phyloP scores from a whole-genome alignment of 805 yeast genomes.

The Starmerella cellae region DNA sequence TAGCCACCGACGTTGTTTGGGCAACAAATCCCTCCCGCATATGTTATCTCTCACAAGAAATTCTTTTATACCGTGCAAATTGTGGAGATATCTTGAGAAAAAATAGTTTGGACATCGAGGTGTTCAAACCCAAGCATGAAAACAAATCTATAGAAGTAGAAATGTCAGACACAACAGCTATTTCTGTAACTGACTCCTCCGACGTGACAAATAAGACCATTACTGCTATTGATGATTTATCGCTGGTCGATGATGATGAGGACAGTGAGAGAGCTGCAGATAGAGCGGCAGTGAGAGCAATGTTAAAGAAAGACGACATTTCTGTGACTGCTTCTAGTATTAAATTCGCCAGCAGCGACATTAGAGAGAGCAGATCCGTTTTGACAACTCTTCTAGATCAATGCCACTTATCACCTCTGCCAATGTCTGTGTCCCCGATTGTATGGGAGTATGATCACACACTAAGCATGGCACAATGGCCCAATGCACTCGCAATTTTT shows the following conservation, averaged over 20 bases:
- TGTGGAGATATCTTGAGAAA: conserved; percentile 56
- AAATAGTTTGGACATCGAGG: conserved; percentile 36
- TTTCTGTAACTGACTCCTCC: not conserved
- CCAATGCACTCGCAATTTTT: conserved; percentile 45
- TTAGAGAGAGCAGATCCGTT: conserved; percentile 34
- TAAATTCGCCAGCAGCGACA: conserved; percentile 14
- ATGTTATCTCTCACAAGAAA: conserved; percentile 71
- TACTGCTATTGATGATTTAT: not conserved
- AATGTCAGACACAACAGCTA: not conserved
- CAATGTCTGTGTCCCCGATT: conserved; percentile 45
- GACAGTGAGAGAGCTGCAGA: conserved; percentile 19
- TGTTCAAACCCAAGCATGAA: not conserved
- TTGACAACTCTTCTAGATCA: conserved; percentile 78
- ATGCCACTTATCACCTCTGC: conserved; percentile 75
- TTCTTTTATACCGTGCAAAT: conserved; percentile 62
- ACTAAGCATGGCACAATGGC: conserved; percentile 64
- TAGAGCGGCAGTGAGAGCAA: conserved; percentile 3
- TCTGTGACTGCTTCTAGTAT: not conserved
- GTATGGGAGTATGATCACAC: conserved; percentile 58
- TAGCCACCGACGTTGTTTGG: conserved; percentile 41
- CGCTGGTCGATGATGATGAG: conserved; percentile 20
- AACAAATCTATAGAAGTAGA: not conserved
- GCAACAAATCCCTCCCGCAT: conserved; percentile 70
- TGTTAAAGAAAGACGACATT: conserved; percentile 2
- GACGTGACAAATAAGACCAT: not conserved